Conservation (phyloP, 2,329 filamentous ascomycete species). For the Colletotrichum sp. region DNA sequence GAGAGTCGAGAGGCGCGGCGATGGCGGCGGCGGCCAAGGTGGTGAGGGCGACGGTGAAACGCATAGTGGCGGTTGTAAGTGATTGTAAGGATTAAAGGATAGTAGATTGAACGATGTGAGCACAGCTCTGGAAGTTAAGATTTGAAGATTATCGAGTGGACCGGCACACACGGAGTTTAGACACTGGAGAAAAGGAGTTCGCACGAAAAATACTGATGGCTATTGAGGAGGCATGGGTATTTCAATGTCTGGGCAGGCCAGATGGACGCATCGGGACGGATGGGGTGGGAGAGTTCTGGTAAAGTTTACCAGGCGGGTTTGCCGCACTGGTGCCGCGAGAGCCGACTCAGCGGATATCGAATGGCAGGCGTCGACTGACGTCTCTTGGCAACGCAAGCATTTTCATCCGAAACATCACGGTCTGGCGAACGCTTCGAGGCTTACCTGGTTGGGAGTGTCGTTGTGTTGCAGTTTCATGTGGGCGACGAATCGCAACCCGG, state of each 20-base stretch:
- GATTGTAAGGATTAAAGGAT: not conserved
- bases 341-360: not conserved
- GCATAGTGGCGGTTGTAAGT: not conserved
- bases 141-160: not conserved
- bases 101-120: not conserved
- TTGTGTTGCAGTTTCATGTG: not conserved
- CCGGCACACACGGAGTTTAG: not conserved
- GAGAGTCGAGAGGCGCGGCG: not conserved
- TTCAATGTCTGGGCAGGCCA: not conserved
- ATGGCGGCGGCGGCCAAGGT: slow-evolving; percentile 12
- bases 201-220: fast-evolving
- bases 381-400: not conserved
- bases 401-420: not conserved
- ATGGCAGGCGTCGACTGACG: slow-evolving; percentile 6
- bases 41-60: slow-evolving; percentile 12
- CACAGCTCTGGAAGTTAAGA: not conserved
- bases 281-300: not conserved
- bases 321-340: not conserved
- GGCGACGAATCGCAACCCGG: not conserved
- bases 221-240: not conserved
- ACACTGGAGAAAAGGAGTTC: not conserved
- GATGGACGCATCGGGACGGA: not conserved
- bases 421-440: not conserved
- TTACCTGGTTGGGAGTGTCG: not conserved
- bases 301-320: not conserved